Conservation (phyloP, 805 yeast genomes). For the Ogataea trehalophila region DNA sequence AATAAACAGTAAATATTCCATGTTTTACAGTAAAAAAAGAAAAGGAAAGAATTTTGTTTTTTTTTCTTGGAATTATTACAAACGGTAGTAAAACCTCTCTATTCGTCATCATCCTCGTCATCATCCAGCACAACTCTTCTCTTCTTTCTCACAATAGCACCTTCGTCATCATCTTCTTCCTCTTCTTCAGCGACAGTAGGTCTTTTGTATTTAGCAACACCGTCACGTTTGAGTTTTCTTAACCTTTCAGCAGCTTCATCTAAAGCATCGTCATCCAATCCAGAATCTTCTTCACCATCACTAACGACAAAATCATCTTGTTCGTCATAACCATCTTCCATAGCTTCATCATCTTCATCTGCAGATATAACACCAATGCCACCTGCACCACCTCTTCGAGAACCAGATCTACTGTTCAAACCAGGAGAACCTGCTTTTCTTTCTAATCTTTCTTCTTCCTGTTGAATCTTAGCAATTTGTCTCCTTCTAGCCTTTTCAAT, state of each 20-base stretch:
- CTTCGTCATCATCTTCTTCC: constrained; percentile 43
- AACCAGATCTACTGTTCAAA: constrained; percentile 3
- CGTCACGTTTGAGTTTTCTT: constrained; percentile 49
- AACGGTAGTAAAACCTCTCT: neutral
- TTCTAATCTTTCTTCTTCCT: constrained; percentile 56
- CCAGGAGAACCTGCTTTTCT: constrained; percentile 26
- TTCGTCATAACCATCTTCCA: constrained; percentile 27
- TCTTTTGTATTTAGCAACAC: constrained; percentile 44
- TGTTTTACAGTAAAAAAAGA: too few species aligned
- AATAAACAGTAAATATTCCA: too few species aligned
- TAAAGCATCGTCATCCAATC: constrained; percentile 33
- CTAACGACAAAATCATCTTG: constrained; percentile 34
- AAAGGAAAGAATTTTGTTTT: too few species aligned
- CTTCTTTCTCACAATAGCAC: constrained; percentile 38
- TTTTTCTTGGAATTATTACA: too few species aligned
- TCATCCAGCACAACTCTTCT: constrained; percentile 46
- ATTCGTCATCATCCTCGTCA: constrained; percentile 47
- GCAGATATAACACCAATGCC: constrained; percentile 41
- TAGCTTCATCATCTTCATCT: constrained; percentile 29
- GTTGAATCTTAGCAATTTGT: constrained; percentile 45
- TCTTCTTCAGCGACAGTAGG: constrained; percentile 42
- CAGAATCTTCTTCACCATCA: constrained; percentile 31
- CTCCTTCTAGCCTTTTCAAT: constrained; percentile 62
- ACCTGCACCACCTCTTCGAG: constrained; percentile 29
- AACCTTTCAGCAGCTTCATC: constrained; percentile 57